These are phyloP conservation scores for Vickermania ingenoplastis DNA, from an alignment of 208 protist species.

Conservation along the genomic window DNA sequence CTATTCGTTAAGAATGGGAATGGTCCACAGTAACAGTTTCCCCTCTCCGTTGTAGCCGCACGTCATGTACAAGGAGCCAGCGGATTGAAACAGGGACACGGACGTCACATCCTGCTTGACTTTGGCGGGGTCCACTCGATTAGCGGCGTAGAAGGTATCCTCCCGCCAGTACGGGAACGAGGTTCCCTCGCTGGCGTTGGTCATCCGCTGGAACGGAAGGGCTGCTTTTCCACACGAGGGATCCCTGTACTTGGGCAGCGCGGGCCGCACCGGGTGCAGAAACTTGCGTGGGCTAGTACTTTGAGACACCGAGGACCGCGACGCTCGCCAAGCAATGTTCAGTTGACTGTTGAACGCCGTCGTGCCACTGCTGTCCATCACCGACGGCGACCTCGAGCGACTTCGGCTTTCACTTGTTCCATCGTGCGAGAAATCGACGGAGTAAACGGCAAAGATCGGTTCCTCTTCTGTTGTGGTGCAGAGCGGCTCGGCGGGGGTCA, in stretches of 20 bases:
- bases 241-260: background rate
- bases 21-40: constrained; percentile 4
- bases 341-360: background rate
- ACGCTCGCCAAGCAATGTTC: background rate
- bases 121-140: constrained; percentile 11
- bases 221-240: constrained; percentile 1
- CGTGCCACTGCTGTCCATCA: background rate
- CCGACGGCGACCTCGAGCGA: background rate
- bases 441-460: constrained; percentile 19
- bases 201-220: constrained; percentile 22
- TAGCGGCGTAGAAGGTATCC: constrained; percentile 12
- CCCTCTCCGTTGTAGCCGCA: constrained; percentile 2
- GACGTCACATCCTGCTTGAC: constrained; percentile 12
- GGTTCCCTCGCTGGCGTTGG: constrained; percentile 10
- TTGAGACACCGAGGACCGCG: background rate
- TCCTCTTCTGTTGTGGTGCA: background rate
- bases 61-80: constrained; percentile 10
- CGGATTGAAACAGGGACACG: constrained; percentile 25
- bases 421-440: constrained; percentile 3
- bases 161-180: constrained; percentile 9
- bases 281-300: background rate
- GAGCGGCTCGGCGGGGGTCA: constrained; percentile 16
- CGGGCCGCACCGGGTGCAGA: background rate
- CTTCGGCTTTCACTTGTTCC: background rate
- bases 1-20: constrained; percentile 17